A percentile compares a stretch with the other conserved stretches of the same genome.
Conservation (phyloP, 352 stramenopile species). For the Pythium phragmiticola region DNA sequence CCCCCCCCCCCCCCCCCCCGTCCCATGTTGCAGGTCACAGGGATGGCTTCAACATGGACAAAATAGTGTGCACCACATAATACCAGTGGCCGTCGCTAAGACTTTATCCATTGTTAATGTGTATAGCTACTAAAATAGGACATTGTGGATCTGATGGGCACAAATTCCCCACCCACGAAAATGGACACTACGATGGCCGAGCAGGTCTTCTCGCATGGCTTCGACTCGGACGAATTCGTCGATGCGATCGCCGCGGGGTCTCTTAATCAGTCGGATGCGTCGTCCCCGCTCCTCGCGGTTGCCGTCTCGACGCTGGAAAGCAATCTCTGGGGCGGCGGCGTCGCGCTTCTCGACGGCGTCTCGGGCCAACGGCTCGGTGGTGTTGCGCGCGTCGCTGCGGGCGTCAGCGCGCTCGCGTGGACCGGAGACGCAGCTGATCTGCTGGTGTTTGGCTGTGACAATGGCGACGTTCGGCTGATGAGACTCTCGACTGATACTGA, state of each 20-base stretch:
- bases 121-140: slow-evolving; percentile 2
- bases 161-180: not conserved
- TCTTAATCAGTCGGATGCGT: not conserved
- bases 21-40: slow-evolving; percentile 14
- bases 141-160: slow-evolving; percentile 9
- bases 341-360: slow-evolving; percentile 47
- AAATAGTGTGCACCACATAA: slow-evolving; percentile 5
- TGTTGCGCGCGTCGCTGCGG: slow-evolving; percentile 41
- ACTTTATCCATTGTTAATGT: not conserved
- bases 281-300: slow-evolving; percentile 48
- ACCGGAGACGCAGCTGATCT: slow-evolving; percentile 43
- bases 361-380: slow-evolving; percentile 46
- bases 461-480: slow-evolving; percentile 63
- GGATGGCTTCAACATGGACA: slow-evolving; percentile 15
- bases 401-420: slow-evolving; percentile 58
- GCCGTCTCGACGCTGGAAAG: slow-evolving; percentile 73
- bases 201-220: slow-evolving; percentile 6
- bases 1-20: too few species aligned
- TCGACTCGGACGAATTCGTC: slow-evolving; percentile 19
- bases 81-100: not conserved
- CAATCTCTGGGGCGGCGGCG: slow-evolving; percentile 68
- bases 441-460: slow-evolving; percentile 65
- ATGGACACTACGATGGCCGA: slow-evolving; percentile 5
- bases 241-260: slow-evolving; percentile 26
- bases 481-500: slow-evolving; percentile 37